A percentile compares a stretch with the other conserved stretches of the same genome.
phyloP scores from a whole-genome alignment of 1,284 basidiomycete genomes.

The Anthracocystis panici-leucophaei region DNA sequence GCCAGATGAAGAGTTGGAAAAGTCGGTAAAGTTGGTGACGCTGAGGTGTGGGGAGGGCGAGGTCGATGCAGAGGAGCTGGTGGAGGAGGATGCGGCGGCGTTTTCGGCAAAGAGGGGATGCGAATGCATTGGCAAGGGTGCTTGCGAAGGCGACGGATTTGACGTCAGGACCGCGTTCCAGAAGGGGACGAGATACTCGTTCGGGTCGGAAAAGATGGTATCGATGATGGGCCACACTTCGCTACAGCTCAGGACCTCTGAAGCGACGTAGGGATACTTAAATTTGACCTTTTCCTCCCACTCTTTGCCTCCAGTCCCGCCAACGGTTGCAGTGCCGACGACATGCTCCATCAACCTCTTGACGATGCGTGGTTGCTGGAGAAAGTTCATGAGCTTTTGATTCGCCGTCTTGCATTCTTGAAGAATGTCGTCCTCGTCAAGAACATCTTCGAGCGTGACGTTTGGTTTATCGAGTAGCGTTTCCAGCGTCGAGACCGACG shows the following conservation, averaged over 20 bases:
- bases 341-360: constrained; percentile 85
- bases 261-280: constrained; percentile 88
- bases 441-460: constrained; percentile 81
- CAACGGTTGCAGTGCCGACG: constrained; percentile 83
- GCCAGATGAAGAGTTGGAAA: constrained; percentile 18
- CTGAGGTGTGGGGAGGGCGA: constrained; percentile 47
- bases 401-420: constrained; percentile 97
- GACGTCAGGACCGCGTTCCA: constrained; percentile 91
- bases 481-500: constrained; percentile 64
- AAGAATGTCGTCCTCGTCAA: constrained; percentile 93
- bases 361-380: constrained; percentile 82
- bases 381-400: constrained; percentile 85
- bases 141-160: constrained; percentile 71
- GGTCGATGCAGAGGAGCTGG: constrained; percentile 28
- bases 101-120: constrained; percentile 65
- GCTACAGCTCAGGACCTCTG: constrained; percentile 89
- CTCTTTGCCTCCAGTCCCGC: constrained; percentile 73
- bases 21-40: constrained; percentile 47
- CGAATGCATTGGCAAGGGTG: constrained; percentile 62
- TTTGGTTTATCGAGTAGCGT: constrained; percentile 65
- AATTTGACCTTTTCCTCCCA: constrained; percentile 68
- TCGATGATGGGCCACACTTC: constrained; percentile 95
- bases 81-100: constrained; percentile 22
- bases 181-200: constrained; percentile 75
- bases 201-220: constrained; percentile 81